Conservation (phyloP, 2,329 filamentous ascomycete species). For the Pseudogymnoascus sp. region DNA sequence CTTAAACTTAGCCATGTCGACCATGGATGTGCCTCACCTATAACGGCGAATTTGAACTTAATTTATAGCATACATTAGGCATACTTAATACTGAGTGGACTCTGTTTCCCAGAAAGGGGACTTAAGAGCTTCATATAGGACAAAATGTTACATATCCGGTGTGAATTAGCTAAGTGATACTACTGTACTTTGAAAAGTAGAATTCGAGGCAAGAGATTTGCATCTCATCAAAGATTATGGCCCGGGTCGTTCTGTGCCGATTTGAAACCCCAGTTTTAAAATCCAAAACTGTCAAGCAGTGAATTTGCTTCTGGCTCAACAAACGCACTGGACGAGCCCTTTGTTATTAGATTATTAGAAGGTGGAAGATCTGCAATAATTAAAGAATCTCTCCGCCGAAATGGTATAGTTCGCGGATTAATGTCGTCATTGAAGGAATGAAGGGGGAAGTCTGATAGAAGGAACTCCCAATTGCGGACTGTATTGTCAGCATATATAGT, state of each 20-base stretch:
- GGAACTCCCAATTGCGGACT: conserved; percentile 78
- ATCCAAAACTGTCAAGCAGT: conserved; percentile 86
- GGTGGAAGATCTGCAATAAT: conserved; percentile 68
- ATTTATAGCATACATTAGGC: background rate
- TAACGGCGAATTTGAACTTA: conserved; percentile 12
- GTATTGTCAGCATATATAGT: conserved; percentile 16
- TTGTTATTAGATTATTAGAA: conserved; percentile 32
- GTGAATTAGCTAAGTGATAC: background rate
- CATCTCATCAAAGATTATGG: background rate
- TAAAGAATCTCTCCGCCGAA: conserved; percentile 66
- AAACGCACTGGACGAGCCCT: conserved; percentile 68
- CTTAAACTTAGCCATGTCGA: conserved; percentile 76
- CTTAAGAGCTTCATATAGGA: background rate
- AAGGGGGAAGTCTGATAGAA: conserved; percentile 41
- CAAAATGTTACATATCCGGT: background rate
- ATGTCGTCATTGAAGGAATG: conserved; percentile 33
- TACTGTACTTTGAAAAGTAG: background rate
- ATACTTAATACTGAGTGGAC: background rate
- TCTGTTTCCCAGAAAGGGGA: background rate
- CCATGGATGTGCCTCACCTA: conserved; percentile 66
- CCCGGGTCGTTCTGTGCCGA: background rate
- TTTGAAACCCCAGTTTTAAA: conserved; percentile 43
- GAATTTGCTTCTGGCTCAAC: conserved; percentile 88
- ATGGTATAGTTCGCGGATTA: conserved; percentile 44
- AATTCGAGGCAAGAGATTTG: background rate